These are phyloP conservation scores for Pezicula carpinea DNA, from an alignment of 2,329 filamentous ascomycete species.

Conservation along the genomic window DNA sequence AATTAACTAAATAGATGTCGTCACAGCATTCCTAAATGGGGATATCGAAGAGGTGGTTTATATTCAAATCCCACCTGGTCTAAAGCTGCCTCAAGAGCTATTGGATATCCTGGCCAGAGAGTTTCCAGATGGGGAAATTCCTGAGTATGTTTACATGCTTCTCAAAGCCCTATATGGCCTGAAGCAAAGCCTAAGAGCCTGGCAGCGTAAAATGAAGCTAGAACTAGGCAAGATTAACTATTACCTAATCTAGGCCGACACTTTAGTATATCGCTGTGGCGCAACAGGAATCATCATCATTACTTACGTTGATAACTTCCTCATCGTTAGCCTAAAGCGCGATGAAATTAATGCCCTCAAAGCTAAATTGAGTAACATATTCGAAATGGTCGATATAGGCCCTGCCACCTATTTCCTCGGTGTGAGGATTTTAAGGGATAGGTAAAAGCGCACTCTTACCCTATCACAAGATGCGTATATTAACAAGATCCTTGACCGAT, in stretches of 20 bases:
- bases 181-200: conserved; percentile 25
- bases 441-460: neutral
- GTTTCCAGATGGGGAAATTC: neutral
- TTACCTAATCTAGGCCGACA: conserved; percentile 7
- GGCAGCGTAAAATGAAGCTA: conserved; percentile 15
- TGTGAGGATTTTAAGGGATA: conserved; percentile 17
- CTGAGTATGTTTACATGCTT: conserved; percentile 4
- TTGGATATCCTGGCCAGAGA: neutral
- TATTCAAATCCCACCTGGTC: conserved; percentile 18
- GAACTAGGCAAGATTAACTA: conserved; percentile 16
- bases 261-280: conserved; percentile 12
- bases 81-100: neutral
- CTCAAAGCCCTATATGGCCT: conserved; percentile 27
- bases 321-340: conserved; percentile 5
- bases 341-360: conserved; percentile 12
- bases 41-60: conserved; percentile 24
- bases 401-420: conserved; percentile 20
- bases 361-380: conserved; percentile 9
- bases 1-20: conserved; percentile 13
- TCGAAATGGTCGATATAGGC: conserved; percentile 25
- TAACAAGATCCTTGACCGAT: conserved; percentile 14
- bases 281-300: conserved; percentile 11
- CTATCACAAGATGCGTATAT: conserved; percentile 22
- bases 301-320: conserved; percentile 27
- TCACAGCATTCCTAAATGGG: conserved; percentile 26